Base-by-base conservation (phyloP, 345 rosid genomes). In the Rhodamnia argentea region DNA sequence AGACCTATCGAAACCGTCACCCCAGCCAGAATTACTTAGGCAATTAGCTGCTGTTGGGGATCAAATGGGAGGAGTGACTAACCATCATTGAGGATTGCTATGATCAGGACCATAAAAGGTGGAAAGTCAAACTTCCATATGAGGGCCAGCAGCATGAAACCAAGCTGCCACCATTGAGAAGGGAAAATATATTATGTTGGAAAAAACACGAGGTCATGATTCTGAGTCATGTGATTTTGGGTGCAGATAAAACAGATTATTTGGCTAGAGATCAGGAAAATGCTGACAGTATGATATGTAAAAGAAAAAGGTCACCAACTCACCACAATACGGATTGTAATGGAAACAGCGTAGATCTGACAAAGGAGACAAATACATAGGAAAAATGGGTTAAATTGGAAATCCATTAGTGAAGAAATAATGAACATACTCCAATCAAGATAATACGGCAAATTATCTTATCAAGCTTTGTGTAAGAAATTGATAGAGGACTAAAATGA, bases 251-350 rank as follows among this genome's bases (percentile, higher is more conserved):
- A 37, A 18, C 13, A 37, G 47, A 32, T 70, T 32, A 37, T 70
- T 70, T 26, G 37, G 16, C 27, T 27, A 54, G 40, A 86, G 10
- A 29, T 76, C 29, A 4, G 6, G 42, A 11, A 27, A 52, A 50
- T 55, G 24, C 47, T 22, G 2, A 64, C 13, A 7, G 24, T 10
- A 53, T 52, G n/a, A 53, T 29, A 10, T 83, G 84, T 53, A 16
- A 54, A 52, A 52, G 40, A 53, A 53, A 51, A 53, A 58, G 85
- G 26, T 40, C 50, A 62, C 5, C 23, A 84, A 90, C 97, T 92
- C 92, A 97, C 99, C 89, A 97, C 99, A 90, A 97, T 97, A 94
- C 99, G 99, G 87, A 97, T 96, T 53, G 99, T 97, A 83, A 97
- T 94, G 86, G 99, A 97, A 85, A 97, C 99, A n/a, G 99, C 98